phyloP scores from a whole-genome alignment of 2,329 filamentous ascomycete genomes.

The Paecilomyces fulvus region DNA sequence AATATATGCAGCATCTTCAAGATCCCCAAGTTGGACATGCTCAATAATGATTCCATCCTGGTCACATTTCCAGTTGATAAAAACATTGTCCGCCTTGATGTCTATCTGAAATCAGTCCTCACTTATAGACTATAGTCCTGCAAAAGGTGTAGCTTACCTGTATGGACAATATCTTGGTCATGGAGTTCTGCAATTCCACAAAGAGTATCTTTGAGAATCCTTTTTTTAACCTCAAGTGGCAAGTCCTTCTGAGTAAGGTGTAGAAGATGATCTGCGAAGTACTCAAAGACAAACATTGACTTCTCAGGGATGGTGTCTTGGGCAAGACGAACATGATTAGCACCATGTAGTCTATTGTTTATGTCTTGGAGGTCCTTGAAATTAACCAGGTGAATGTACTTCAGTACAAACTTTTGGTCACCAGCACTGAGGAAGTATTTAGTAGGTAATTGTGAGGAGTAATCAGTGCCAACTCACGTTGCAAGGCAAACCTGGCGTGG shows the following conservation, averaged over 20 bases:
- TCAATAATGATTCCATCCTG: conserved; percentile 9
- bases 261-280: conserved; percentile 38
- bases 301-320: conserved; percentile 37
- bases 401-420: no score
- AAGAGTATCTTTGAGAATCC: conserved; percentile 37
- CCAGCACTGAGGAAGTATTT: no score
- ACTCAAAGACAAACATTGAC: conserved; percentile 40
- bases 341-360: conserved; percentile 8
- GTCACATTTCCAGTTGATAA: conserved; percentile 21
- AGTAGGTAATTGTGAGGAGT: no score
- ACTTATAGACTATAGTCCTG: not conserved
- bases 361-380: no score
- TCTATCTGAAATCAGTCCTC: conserved; percentile 12
- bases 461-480: no score
- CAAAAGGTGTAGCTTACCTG: conserved; percentile 8
- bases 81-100: conserved; percentile 28
- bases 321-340: conserved; percentile 25
- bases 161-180: conserved; percentile 27
- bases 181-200: conserved; percentile 28
- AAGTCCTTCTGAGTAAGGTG: conserved; percentile 35
- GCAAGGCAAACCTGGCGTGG: no score
- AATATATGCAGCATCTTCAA: conserved; percentile 15
- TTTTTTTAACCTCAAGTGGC: conserved; percentile 29
- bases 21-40: conserved; percentile 16
- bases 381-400: no score